Percentiles rank a stretch among this genome's conserved stretches.
phyloP scores from a whole-genome alignment of 148 eudicot genomes.

The Drosera capensis region DNA sequence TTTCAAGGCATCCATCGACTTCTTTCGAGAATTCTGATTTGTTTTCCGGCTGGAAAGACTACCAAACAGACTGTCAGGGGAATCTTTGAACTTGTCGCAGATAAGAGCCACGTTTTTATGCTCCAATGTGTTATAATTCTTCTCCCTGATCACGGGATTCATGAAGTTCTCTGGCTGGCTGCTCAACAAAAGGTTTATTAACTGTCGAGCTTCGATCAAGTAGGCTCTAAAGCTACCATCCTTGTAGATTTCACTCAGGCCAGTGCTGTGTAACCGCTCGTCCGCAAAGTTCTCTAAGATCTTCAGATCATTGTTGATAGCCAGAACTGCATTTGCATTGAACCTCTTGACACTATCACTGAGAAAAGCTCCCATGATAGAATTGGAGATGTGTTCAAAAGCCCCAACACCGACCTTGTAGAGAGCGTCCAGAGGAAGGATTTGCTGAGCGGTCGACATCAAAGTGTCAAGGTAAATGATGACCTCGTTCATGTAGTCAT shows the following conservation, averaged over 20 bases:
- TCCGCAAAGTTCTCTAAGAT: conserved; percentile 67
- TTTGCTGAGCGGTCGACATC: conserved; percentile 76
- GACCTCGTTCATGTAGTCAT: conserved; percentile 68
- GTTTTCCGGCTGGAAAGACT: conserved; percentile 76
- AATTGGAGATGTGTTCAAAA: conserved; percentile 70
- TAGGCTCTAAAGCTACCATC: conserved; percentile 57
- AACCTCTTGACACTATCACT: conserved; percentile 80
- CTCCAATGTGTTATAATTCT: conserved; percentile 60
- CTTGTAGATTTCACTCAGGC: conserved; percentile 60
- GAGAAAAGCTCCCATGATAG: conserved; percentile 58
- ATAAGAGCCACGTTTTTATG: conserved; percentile 68
- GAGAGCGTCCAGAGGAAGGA: conserved; percentile 65
- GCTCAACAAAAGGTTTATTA: conserved; percentile 69
- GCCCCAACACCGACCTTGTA: conserved; percentile 88
- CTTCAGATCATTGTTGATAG: conserved; percentile 56
- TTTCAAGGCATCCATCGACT: conserved; percentile 72
- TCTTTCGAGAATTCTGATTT: conserved; percentile 62
- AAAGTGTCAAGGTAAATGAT: conserved; percentile 59
- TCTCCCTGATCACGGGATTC: conserved; percentile 80
- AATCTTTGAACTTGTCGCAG: conserved; percentile 82
- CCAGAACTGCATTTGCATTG: conserved; percentile 59
- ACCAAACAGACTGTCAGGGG: conserved; percentile 76
- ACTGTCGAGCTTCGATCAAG: conserved; percentile 68
- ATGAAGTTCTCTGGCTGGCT: conserved; percentile 91
- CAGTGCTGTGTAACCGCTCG: conserved; percentile 64